These are phyloP conservation scores for Tremella fuciformis DNA, from an alignment of 768 basidiomycete genomes.

Conservation along the genomic window DNA sequence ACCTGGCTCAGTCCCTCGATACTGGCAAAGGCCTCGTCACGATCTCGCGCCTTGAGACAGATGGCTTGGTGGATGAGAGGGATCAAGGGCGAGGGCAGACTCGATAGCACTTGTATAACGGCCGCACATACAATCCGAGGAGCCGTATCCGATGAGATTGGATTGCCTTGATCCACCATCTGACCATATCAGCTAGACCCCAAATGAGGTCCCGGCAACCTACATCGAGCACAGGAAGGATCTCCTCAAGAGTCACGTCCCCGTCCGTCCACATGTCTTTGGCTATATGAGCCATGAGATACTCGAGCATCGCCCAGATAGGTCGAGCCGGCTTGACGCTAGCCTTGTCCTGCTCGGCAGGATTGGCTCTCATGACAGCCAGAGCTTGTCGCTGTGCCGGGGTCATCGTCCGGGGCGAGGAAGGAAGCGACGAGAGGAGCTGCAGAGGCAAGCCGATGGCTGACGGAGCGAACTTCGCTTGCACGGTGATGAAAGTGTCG, in stretches of 20 bases:
- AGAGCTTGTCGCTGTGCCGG: constrained; percentile 23
- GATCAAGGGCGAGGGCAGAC: constrained; percentile 28
- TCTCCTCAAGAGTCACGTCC: background rate
- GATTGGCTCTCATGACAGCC: constrained; percentile 12
- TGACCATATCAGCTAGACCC: background rate
- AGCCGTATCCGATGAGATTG: background rate
- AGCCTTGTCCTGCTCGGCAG: constrained; percentile 9
- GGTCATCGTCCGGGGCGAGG: constrained; percentile 15
- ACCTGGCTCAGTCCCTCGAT: constrained; percentile 33
- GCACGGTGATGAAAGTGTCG: constrained; percentile 40
- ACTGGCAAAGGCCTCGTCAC: constrained; percentile 43
- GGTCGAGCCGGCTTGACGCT: constrained; percentile 25
- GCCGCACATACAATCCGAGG: constrained; percentile 11
- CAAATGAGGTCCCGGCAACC: constrained; percentile 7
- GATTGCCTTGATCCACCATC: background rate
- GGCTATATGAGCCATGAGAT: constrained; percentile 31
- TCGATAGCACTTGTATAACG: constrained; percentile 27
- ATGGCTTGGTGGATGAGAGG: constrained; percentile 21
- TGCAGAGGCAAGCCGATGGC: constrained; percentile 29
- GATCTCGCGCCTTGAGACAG: constrained; percentile 22
- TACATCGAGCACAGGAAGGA: constrained; percentile 32
- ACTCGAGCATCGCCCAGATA: constrained; percentile 39
- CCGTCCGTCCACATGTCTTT: constrained; percentile 17
- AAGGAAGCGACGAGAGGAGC: constrained; percentile 20
- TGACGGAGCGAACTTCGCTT: constrained; percentile 26